Evolutionary conservation across 495 filamentous ascomycete genomes (phyloP).

Genomic region (Penicillium lagena): DNA sequence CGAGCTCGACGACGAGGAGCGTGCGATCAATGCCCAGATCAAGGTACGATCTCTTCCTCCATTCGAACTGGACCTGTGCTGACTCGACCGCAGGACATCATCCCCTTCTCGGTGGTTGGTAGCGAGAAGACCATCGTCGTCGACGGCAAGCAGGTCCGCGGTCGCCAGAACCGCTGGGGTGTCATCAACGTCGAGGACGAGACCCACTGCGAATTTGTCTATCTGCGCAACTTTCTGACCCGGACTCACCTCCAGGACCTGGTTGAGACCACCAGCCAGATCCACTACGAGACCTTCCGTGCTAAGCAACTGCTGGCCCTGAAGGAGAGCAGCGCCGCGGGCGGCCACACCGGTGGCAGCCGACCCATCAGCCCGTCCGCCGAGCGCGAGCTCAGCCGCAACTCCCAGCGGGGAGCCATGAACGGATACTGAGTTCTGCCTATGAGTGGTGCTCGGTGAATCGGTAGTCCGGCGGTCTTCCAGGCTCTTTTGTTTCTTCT

Average conservation of each 20-base stretch:
- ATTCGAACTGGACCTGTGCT: too few species aligned
- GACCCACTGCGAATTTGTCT: slow-evolving; percentile 99
- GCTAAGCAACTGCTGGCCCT: slow-evolving; percentile 96
- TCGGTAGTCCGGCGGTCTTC: background rate
- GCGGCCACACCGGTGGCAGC: slow-evolving; percentile 64
- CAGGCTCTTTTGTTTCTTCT: slow-evolving; percentile 5
- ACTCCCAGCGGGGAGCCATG: slow-evolving; percentile 94
- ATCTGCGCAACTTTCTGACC: slow-evolving; percentile 94
- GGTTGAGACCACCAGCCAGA: slow-evolving; percentile 99
- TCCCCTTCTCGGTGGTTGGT: slow-evolving; percentile 96
- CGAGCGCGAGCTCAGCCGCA: slow-evolving; percentile 91
- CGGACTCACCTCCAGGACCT: slow-evolving; percentile 95
- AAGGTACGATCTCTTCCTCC: slow-evolving; percentile 55
- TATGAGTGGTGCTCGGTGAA: too few species aligned
- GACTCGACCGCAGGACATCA: slow-evolving; percentile 64
- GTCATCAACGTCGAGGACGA: slow-evolving; percentile 99
- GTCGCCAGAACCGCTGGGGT: slow-evolving; percentile 97
- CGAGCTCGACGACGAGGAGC: slow-evolving; percentile 95
- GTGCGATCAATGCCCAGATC: slow-evolving; percentile 86
- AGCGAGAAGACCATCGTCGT: slow-evolving; percentile 97
- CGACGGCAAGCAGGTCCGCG: slow-evolving; percentile 94
- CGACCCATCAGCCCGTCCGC: slow-evolving; percentile 91
- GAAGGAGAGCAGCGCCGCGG: slow-evolving; percentile 91
- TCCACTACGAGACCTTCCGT: slow-evolving; percentile 99
- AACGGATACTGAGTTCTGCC: slow-evolving; percentile 74